Percentiles rank a stretch among this genome's conserved stretches.
phyloP scores from a whole-genome alignment of 2,329 filamentous ascomycete genomes.

The Malbranchea cinnamomea region DNA sequence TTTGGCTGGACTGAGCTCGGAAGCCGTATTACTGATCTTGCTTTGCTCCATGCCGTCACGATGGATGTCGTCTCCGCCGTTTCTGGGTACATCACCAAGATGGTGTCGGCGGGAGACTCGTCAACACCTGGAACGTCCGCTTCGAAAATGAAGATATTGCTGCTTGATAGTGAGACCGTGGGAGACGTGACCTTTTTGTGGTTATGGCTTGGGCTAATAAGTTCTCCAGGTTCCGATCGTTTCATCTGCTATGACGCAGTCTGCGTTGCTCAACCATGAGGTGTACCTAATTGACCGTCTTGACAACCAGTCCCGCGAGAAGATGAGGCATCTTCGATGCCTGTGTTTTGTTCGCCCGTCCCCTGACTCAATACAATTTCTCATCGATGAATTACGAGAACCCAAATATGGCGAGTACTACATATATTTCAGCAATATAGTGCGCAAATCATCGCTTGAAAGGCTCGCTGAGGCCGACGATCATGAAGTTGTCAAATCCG shows the following conservation, averaged over 20 bases:
- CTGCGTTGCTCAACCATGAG: slow-evolving; percentile 84
- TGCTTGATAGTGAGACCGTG: slow-evolving; percentile 84
- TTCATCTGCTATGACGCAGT: slow-evolving; percentile 91
- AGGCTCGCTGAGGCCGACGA: slow-evolving; percentile 91
- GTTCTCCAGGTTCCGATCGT: slow-evolving; percentile 58
- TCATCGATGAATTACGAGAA: slow-evolving; percentile 90
- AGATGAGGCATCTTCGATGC: slow-evolving; percentile 94
- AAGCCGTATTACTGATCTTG: too few species aligned
- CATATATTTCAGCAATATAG: slow-evolving; percentile 93
- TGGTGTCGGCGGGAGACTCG: slow-evolving; percentile 72
- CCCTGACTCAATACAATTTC: slow-evolving; percentile 75
- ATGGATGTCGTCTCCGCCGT: slow-evolving; percentile 95
- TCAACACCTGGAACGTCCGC: slow-evolving; percentile 47
- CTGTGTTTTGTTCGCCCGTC: slow-evolving; percentile 87
- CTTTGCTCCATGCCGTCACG: slow-evolving; percentile 20
- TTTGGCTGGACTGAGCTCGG: too few species aligned
- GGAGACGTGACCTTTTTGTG: slow-evolving; percentile 27
- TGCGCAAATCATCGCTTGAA: slow-evolving; percentile 91
- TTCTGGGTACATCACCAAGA: slow-evolving; percentile 89
- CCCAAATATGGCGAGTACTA: slow-evolving; percentile 97
- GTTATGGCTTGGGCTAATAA: slow-evolving; percentile 15
- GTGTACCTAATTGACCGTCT: slow-evolving; percentile 95
- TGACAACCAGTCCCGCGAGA: slow-evolving; percentile 78
- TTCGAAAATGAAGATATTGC: slow-evolving; percentile 94
- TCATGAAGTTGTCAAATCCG: slow-evolving; percentile 84